Conservation (phyloP, 306 rosid species). For the Gastrolobium villosum region DNA sequence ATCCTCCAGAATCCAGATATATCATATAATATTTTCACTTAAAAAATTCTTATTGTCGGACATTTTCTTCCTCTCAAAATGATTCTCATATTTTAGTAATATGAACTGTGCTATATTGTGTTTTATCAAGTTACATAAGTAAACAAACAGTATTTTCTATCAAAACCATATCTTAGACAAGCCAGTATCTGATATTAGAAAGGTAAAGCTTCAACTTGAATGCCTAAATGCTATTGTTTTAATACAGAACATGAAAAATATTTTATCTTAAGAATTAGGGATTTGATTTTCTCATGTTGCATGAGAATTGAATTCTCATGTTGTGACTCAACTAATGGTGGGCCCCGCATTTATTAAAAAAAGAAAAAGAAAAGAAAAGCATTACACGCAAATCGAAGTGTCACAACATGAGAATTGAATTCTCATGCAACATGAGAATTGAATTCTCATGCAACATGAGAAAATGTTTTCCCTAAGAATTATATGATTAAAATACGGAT, state of each 20-base stretch:
- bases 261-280: not conserved
- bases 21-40: constrained; percentile 7
- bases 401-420: no score
- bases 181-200: not conserved
- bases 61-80: constrained; percentile 34
- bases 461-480: no score
- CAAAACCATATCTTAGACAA: constrained; percentile 9
- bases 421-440: no score
- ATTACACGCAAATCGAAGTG: no score
- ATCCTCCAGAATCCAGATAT: constrained; percentile 4
- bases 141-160: constrained; percentile 15
- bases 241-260: not conserved
- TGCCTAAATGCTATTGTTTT: not conserved
- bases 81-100: constrained; percentile 2
- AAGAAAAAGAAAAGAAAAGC: no score
- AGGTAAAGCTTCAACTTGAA: not conserved
- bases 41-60: constrained; percentile 19
- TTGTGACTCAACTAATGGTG: no score
- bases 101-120: constrained; percentile 14
- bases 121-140: not conserved
- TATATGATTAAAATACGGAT: no score
- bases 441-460: no score
- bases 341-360: no score
- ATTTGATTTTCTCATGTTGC: no score
- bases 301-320: no score